Evolutionary conservation across 305 asterid species (phyloP).

Genomic region (Fraxinus xanthoxyloides): DNA sequence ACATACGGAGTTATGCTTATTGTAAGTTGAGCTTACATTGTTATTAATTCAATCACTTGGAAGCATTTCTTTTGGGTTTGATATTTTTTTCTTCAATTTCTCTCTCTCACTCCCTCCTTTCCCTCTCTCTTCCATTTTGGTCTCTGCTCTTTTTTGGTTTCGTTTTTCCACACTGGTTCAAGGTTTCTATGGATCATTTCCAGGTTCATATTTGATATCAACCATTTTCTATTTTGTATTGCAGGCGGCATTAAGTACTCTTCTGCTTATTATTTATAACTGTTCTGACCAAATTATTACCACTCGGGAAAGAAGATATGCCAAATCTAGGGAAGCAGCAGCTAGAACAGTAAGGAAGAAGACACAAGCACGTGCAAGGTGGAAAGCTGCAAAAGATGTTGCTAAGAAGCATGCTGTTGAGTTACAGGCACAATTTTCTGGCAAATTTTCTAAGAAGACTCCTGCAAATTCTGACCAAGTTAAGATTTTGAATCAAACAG

Average conservation of each 20-base stretch:
- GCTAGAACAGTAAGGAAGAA: constrained; percentile 73
- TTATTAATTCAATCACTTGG: neutral
- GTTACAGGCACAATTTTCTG: constrained; percentile 64
- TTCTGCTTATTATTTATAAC: constrained; percentile 76
- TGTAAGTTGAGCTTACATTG: constrained; percentile 44
- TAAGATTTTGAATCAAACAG: constrained; percentile 37
- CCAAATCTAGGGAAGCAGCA: constrained; percentile 91
- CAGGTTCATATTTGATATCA: neutral
- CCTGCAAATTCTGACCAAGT: constrained; percentile 35
- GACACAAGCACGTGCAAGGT: constrained; percentile 74
- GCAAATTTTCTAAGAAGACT: constrained; percentile 51
- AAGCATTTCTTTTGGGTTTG: neutral
- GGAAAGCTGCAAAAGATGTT: constrained; percentile 85
- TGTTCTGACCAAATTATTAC: constrained; percentile 80
- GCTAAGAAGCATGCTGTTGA: constrained; percentile 70
- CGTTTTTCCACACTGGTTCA: neutral
- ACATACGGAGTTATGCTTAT: constrained; percentile 90
- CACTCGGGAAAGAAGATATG: constrained; percentile 72
- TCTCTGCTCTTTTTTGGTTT: neutral
- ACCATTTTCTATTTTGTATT: constrained; percentile 2
- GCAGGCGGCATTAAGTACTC: constrained; percentile 80
- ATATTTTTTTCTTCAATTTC: neutral
- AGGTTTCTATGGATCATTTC: neutral
- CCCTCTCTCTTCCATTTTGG: neutral
- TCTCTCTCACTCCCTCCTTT: neutral